phyloP scores from a whole-genome alignment of 1,284 basidiomycete species.

The Apiotrichum laibachii region DNA sequence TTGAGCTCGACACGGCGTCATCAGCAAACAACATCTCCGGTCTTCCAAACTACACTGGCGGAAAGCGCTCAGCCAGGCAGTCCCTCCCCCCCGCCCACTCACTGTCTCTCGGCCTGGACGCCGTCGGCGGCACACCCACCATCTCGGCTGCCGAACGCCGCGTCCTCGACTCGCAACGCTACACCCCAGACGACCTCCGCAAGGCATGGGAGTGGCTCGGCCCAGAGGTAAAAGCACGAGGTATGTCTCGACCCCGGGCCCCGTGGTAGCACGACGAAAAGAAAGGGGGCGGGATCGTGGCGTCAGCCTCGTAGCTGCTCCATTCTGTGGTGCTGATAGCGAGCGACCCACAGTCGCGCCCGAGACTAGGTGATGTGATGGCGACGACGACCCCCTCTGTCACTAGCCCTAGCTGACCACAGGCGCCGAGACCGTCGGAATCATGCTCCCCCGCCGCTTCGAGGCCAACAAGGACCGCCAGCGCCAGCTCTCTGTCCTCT shows the following conservation, averaged over 20 bases:
- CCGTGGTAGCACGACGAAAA: neutral
- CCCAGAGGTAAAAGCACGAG: constrained; percentile 28
- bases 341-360: too few species aligned
- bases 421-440: constrained; percentile 31
- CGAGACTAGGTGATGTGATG: neutral
- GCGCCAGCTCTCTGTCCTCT: constrained; percentile 30
- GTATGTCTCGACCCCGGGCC: constrained; percentile 21
- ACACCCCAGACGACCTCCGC: constrained; percentile 28
- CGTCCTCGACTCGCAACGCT: constrained; percentile 27
- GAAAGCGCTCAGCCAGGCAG: neutral
- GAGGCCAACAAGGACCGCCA: constrained; percentile 25
- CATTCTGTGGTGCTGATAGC: neutral
- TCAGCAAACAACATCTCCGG: neutral
- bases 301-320: constrained; percentile 2
- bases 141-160: constrained; percentile 28
- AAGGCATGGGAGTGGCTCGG: constrained; percentile 38
- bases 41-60: neutral
- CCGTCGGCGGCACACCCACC: constrained; percentile 26
- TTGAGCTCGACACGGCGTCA: constrained; percentile 5
- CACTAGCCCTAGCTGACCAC: neutral
- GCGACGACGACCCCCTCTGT: neutral
- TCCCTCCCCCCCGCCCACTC: neutral
- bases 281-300: neutral
- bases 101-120: constrained; percentile 26
- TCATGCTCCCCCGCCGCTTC: constrained; percentile 32